A percentile compares a stretch with the other conserved stretches of the same genome.
Conservation (phyloP, 495 filamentous ascomycete genomes). For the Hyaloscypha hepaticicola region DNA sequence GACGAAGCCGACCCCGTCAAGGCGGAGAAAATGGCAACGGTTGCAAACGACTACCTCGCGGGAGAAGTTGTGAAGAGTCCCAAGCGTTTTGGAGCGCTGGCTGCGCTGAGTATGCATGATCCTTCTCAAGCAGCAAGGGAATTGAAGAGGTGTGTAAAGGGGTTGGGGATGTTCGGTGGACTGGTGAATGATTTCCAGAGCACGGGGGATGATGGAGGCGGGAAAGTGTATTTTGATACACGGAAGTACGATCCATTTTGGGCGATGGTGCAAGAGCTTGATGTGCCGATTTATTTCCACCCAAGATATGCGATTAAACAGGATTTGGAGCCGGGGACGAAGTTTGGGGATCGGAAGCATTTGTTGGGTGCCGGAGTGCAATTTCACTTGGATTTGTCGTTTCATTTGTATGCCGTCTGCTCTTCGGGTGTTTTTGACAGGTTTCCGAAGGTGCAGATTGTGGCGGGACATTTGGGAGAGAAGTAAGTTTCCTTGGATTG, state of each 20-base stretch:
- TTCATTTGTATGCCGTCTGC: conserved; percentile 52
- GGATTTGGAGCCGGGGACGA: conserved; percentile 45
- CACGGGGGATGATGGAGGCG: conserved; percentile 36
- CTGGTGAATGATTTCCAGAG: conserved; percentile 58
- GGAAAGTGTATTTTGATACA: conserved; percentile 60
- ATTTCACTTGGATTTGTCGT: conserved; percentile 51
- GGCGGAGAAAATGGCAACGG: conserved; percentile 37
- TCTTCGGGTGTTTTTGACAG: conserved; percentile 56
- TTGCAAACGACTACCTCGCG: conserved; percentile 60
- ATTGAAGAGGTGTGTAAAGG: conserved; percentile 52
- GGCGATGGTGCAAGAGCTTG: conserved; percentile 53
- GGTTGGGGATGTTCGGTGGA: conserved; percentile 57
- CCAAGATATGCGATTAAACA: conserved; percentile 48
- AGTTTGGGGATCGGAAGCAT: conserved; percentile 45
- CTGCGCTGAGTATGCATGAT: conserved; percentile 55
- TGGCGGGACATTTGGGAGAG: conserved; percentile 66
- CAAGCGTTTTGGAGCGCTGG: conserved; percentile 56
- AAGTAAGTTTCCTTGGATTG: conserved; percentile 17
- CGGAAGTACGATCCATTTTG: conserved; percentile 57
- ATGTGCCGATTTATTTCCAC: conserved; percentile 65
- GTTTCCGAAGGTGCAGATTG: conserved; percentile 56
- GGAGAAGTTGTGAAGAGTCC: conserved; percentile 49
- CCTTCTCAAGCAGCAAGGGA: conserved; percentile 54
- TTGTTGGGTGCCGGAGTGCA: conserved; percentile 43
- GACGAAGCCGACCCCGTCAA: conserved; percentile 47